Base-by-base conservation (phyloP, 305 asterid genomes). In the Caryopteris hybrid region DNA sequence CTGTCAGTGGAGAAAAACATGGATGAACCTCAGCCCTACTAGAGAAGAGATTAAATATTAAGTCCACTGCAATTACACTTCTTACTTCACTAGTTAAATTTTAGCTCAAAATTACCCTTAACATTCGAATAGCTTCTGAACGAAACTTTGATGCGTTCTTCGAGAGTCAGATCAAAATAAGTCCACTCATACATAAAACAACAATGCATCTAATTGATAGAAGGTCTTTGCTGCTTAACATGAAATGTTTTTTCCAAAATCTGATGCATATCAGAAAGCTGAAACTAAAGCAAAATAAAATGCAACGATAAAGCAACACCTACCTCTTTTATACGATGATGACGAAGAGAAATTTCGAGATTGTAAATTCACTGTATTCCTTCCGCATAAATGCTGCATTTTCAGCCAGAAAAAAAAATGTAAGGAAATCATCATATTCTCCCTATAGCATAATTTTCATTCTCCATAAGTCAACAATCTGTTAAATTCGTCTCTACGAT, bases 351-450 rank as follows among this genome's bases (percentile, higher is more conserved):
- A 77, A 34, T 70, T 70, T 38, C 85, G 80, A 68, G 74, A 68
- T 54, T 70, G 85, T 39, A 68, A 54, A 66, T 59, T 70, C 51
- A 54, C 72, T 7, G 77, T 72, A 67, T 71, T 72, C 63, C 79
- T 78, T 76, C 83, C 74, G 74, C 70, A 72, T 25, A 85, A 53
- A 70, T 63, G 45, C 88, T 85, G 81, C 76, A 84, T 31, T 63
- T 63, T 13, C 57, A 60, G 18, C 70, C 63, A 76, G 60, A 33
- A 73, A 65, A 62, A 36, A 34, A 50, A 25, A 61, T 18, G 64
- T 8, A 45, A 6, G 13, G 46, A 23, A 51, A n/a, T 31, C 39
- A 25, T 20, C 59, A 34, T 33, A 41, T 45, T 4, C 22, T 53
- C 34, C 10, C 10, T 18, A 14, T 1, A 8, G 51, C 14, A 34